Percentiles rank a stretch among this genome's conserved stretches.
phyloP scores from a whole-genome alignment of 2,329 filamentous ascomycete species.

The Tolypocladium pustulatum region DNA sequence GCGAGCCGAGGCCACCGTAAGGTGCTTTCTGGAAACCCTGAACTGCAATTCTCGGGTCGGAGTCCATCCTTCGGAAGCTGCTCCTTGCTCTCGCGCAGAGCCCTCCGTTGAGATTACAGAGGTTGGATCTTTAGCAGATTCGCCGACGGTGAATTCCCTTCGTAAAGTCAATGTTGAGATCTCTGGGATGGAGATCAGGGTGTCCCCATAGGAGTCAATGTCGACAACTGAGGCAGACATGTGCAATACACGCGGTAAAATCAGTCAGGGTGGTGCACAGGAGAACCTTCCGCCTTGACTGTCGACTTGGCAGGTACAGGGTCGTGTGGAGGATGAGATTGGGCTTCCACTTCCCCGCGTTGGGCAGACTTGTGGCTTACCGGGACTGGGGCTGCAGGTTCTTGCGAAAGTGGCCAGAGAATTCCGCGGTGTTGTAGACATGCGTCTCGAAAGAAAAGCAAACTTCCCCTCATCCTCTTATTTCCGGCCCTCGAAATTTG shows the following conservation, averaged over 20 bases:
- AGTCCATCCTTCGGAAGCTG: neutral
- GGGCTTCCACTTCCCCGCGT: neutral
- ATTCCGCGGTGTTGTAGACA: too few relatives aligned
- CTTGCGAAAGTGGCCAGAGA: neutral
- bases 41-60: neutral
- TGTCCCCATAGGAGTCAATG: neutral
- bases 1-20: neutral
- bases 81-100: neutral
- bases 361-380: too few relatives aligned
- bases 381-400: too few relatives aligned
- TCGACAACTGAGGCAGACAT: neutral
- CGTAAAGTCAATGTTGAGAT: neutral
- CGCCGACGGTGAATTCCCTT: neutral
- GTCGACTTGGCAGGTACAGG: neutral
- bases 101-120: neutral
- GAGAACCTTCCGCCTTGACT: neutral
- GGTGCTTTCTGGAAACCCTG: neutral
- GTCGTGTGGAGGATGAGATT: neutral
- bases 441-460: too few relatives aligned
- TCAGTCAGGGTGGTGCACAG: neutral
- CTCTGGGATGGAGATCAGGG: neutral
- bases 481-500: too few relatives aligned
- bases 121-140: accelerated
- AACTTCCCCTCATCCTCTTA: too few relatives aligned
- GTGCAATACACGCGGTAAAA: neutral